Base-by-base conservation (phyloP, 805 yeast genomes). In the Yamadazyma insecticola region DNA sequence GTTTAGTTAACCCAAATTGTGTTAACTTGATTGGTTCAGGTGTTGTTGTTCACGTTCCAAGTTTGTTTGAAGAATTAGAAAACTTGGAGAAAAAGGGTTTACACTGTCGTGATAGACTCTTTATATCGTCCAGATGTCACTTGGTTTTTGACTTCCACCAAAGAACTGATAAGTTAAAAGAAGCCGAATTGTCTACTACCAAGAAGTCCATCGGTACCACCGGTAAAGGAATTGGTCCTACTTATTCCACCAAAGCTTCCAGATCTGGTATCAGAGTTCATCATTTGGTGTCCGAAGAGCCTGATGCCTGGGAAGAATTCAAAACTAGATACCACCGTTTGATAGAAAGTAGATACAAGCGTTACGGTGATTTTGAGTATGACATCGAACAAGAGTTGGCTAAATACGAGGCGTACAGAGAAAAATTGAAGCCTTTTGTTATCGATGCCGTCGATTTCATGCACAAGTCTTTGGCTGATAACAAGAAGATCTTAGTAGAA, bases 201-300 rank as follows among this genome's bases (percentile, higher is more conserved):
- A 86, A 86, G 58, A 86, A 87, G 57, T 73, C 85, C 16, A 90
- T 92, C 50, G 98, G 98, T 48, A 92, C 98, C 41, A 92, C 98
- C 21, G 97, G 97, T 55, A 92, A 92, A 58, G 98, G 98, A 63
- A 92, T 92, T 52, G 98, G 98, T 36, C 98, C 98, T 50, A 83
- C 98, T 26, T 92, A 92, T 60, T 81, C 97, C 16, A 88, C 98
- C 42, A 92, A 92, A 69, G 95, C 95, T 30, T 82, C 95, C 11
- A 81, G 98, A 66, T 87, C 97, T 13, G 98, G 98, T 54, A 71
- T 92, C 48, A 78, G 98, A 64, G 94, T 92, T 34, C 98, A 92
- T 67, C 97, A 92, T 69, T 74, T 92, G 52, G 92, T 88, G 24
- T 78, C 84, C 45, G 83, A 84, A 48, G 89, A 84, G 53, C 89